Base-by-base conservation (phyloP, 2,329 filamentous ascomycete genomes). In the Pseudogymnoascus sp. region DNA sequence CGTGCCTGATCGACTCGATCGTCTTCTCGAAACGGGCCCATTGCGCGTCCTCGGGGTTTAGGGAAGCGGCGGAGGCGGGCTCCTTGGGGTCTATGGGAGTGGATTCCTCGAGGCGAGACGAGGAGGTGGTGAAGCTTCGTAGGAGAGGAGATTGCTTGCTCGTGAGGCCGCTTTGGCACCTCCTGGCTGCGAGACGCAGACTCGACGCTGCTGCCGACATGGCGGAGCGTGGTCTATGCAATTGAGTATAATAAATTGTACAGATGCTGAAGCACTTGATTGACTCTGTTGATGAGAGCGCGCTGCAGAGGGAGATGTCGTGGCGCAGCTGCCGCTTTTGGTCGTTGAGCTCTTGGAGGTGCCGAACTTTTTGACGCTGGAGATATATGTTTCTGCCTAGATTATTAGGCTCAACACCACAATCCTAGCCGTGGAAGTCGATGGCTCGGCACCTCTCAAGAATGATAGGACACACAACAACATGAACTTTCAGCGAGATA, bases 201-300 rank as follows among this genome's bases (percentile, higher is more conserved):
- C 67, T 64, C 59, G 69, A 68, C 58, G 70, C 54, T 66, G 68
- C 66, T 40, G 69, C 67, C 62, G 70, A 67, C 70, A 72, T 72
- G 58, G 57, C 50, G 44, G 9, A 39, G 15, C 15, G 57, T 29
- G n/a, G 11, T 40, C 2, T 13, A 29, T 24, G 15, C 31, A 59
- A 29, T 36, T 40, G 36, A 13, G 15, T 36, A 39, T n/a, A 10
- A 39, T 33, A 5, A 4, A 17, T 31, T 50, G n/a, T 50, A 8
- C 8, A 31, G 6, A 26, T 50, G 26, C 44, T 50, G n/a, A 50
- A 31, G 44, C 26, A 50, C 44, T 50, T 26, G 26, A 50, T 50
- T 50, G 44, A 50, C 26, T 50, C 44, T 26, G 31, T 50, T 50
- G 26, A 50, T n/a, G 26, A n/a, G 44, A 50, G 44, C 44, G 44